These are phyloP conservation scores for Pichia sp. DNA, from an alignment of 1,139 yeast genomes.

Conservation along the genomic window DNA sequence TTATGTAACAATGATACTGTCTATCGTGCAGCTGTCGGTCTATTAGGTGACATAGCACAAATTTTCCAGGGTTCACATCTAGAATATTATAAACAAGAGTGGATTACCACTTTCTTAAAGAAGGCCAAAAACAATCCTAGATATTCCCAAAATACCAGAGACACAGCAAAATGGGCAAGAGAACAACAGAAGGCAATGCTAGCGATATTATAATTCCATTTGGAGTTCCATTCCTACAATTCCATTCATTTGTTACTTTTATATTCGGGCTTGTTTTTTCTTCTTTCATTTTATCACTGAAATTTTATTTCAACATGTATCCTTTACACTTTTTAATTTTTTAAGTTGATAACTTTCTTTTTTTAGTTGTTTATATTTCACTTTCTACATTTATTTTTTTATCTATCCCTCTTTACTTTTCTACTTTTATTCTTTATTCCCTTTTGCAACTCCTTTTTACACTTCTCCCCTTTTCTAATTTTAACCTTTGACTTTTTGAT, in stretches of 20 bases:
- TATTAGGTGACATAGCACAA: conserved; percentile 87
- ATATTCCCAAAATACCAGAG: conserved; percentile 65
- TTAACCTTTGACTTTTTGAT: background rate
- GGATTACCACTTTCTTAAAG: conserved; percentile 77
- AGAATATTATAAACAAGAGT: conserved; percentile 59
- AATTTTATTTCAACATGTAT: background rate
- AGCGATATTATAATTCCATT: conserved; percentile 17
- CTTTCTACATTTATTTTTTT: conserved; percentile 1
- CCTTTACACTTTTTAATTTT: background rate
- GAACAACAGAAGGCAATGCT: conserved; percentile 69
- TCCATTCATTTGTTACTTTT: background rate
- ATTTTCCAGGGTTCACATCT: conserved; percentile 70
- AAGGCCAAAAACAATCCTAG: conserved; percentile 61
- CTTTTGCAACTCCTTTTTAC: background rate
- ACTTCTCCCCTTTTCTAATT: background rate
- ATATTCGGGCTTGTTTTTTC: background rate
- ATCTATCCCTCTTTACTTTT: conserved; percentile 7
- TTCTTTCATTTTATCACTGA: background rate
- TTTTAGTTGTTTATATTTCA: background rate
- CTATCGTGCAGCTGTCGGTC: conserved; percentile 73
- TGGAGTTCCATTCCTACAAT: background rate
- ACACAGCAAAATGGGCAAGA: conserved; percentile 95
- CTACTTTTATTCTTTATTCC: background rate
- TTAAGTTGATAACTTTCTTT: background rate
- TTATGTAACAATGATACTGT: conserved; percentile 37